Evolutionary conservation across 2,329 filamentous ascomycete genomes (phyloP).

Genomic region (Fusarium sp.): DNA sequence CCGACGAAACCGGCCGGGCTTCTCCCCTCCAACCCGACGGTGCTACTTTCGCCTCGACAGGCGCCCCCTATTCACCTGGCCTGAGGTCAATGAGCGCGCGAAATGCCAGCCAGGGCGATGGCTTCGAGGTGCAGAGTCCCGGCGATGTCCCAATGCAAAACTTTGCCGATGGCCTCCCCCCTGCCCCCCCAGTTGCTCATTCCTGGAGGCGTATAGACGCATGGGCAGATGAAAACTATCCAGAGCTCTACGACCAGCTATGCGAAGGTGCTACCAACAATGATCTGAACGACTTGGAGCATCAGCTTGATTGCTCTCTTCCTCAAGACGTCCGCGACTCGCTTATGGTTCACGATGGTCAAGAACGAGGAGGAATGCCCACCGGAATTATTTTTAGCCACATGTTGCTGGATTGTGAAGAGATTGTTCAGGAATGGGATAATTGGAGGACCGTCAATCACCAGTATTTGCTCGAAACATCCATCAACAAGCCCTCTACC

Average conservation of each 20-base stretch:
- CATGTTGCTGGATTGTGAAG: constrained; percentile 97
- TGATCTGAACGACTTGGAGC: constrained; percentile 95
- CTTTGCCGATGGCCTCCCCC: constrained; percentile 90
- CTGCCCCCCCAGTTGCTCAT: constrained; percentile 85
- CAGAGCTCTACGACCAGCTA: constrained; percentile 91
- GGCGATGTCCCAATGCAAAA: constrained; percentile 97
- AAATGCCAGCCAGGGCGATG: constrained; percentile 69
- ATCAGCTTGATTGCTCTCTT: constrained; percentile 92
- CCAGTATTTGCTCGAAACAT: constrained; percentile 77
- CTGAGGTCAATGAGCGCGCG: constrained; percentile 81
- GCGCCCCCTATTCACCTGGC: constrained; percentile 87
- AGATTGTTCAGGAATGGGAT: constrained; percentile 97
- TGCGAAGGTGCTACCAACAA: constrained; percentile 92
- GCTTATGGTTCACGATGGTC: constrained; percentile 90
- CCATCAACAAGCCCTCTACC: constrained; percentile 66
- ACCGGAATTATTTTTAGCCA: constrained; percentile 92
- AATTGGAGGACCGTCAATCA: constrained; percentile 96
- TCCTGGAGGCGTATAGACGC: constrained; percentile 94
- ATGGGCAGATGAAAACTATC: constrained; percentile 95
- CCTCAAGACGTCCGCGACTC: constrained; percentile 95
- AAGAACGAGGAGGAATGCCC: constrained; percentile 89
- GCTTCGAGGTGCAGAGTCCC: constrained; percentile 74
- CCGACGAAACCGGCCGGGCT: constrained; percentile 71
- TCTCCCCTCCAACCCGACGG: constrained; percentile 55
- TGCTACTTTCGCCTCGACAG: constrained; percentile 59